These are phyloP conservation scores for Geotrichum bryndzae DNA, from an alignment of 1,139 yeast genomes.

Conservation along the genomic window DNA sequence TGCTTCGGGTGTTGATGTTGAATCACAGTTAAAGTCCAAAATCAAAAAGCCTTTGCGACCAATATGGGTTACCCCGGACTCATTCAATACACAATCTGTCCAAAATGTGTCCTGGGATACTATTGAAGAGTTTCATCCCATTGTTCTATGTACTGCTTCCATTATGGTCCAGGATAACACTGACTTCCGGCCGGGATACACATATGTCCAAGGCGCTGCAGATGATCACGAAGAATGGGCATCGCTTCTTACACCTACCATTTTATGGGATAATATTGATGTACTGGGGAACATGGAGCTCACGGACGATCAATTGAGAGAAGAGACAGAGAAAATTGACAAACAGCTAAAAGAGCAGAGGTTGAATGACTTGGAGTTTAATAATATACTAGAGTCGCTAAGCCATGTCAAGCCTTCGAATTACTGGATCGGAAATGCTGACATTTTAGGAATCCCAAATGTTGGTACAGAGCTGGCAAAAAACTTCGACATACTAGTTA, in stretches of 20 bases:
- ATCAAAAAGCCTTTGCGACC: constrained; percentile 56
- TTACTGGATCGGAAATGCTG: constrained; percentile 21
- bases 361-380: neutral
- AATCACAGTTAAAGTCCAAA: constrained; percentile 24
- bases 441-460: neutral
- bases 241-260: constrained; percentile 44
- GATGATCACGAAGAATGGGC: constrained; percentile 94
- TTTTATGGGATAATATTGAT: constrained; percentile 51
- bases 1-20: constrained; percentile 37
- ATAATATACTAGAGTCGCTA: neutral
- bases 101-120: neutral
- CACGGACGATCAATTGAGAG: constrained; percentile 39
- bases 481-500: constrained; percentile 19
- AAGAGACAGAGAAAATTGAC: constrained; percentile 27
- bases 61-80: constrained; percentile 63
- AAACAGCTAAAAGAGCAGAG: neutral
- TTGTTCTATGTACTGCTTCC: constrained; percentile 62
- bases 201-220: constrained; percentile 85
- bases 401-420: constrained; percentile 20
- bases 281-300: constrained; percentile 36
- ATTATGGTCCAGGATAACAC: constrained; percentile 51
- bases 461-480: neutral
- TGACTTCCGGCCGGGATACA: constrained; percentile 41
- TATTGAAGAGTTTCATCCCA: constrained; percentile 37
- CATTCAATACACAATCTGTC: constrained; percentile 28